These are phyloP conservation scores for Starmerella apis DNA, from an alignment of 805 yeast species.

Conservation along the genomic window DNA sequence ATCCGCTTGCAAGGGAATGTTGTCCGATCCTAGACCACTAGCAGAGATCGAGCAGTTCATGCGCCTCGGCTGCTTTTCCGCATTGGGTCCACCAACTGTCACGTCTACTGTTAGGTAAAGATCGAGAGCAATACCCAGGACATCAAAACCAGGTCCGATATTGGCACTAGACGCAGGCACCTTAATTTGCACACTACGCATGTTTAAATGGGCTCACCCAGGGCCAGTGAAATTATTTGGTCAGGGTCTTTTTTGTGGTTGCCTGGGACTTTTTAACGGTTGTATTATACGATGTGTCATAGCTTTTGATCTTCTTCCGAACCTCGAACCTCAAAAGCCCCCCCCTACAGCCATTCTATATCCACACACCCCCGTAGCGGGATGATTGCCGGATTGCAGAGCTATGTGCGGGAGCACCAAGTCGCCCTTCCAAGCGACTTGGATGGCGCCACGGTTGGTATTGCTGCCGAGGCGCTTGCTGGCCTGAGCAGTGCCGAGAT, in stretches of 20 bases:
- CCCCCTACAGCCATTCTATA: background rate
- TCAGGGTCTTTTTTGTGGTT: background rate
- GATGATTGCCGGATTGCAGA: conserved; percentile 25
- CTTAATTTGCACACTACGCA: conserved; percentile 23
- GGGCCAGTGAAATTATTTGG: background rate
- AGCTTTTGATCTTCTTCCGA: background rate
- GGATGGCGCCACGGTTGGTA: conserved; percentile 20
- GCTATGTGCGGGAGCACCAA: conserved; percentile 20
- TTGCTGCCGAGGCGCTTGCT: conserved; percentile 21
- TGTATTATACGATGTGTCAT: background rate
- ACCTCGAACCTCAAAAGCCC: background rate
- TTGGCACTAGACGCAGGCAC: conserved; percentile 96
- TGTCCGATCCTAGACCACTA: conserved; percentile 66
- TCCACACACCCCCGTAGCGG: conserved; percentile 2
- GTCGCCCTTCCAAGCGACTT: conserved; percentile 20
- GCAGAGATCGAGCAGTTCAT: conserved; percentile 56
- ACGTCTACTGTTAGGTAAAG: conserved; percentile 64
- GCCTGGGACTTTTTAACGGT: too few relatives aligned
- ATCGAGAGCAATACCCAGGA: conserved; percentile 79
- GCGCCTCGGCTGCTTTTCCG: conserved; percentile 36
- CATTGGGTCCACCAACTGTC: conserved; percentile 41
- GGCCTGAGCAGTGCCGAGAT: conserved; percentile 17
- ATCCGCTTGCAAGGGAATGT: conserved; percentile 69
- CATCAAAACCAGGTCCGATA: conserved; percentile 98
- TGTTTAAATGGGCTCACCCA: conserved; percentile 2